Base-by-base conservation (phyloP, 75 land plant species). In the Picea sitchensis region DNA sequence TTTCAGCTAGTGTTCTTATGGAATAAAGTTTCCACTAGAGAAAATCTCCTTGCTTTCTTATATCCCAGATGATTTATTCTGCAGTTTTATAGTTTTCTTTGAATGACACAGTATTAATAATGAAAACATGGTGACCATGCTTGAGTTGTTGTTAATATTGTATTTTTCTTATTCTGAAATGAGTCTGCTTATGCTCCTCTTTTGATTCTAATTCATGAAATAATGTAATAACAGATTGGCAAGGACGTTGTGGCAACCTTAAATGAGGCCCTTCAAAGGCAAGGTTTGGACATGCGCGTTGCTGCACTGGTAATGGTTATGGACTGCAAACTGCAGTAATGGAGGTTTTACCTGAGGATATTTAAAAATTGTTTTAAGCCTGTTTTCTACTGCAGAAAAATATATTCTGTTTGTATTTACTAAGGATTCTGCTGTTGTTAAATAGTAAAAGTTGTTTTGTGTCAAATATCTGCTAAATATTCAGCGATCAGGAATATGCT, bases 241-340 rank as follows among this genome's bases (percentile, higher is more conserved):
- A 84, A 83, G 83, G 94, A 95, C 79, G 90, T 95, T 59, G 96
- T 92, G 14, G 76, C 77, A 59, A 87, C 87, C 75, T 73, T 95
- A 80, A 90, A 91, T 58, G 84, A 76, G 31, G 92, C 98, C 58
- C 83, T 95, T 84, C 67, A 87, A 78, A 82, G 87, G 61, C 81
- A 86, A 73, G 94, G 94, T 8, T 74, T 92, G 65, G 94, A 94
- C 54, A 92, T 95, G 91, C 81, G 89, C n/a, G 98, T 94, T 71
- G 59, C 88, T 14, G 98, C 93, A 65, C 76, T 95, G 87, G 98
- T 95, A 85, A 80, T 12, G 31, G 21, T 56, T 57, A 56, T 30
- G 6, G 7, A 62, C 23, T 62, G 20, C 64, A 20, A 75, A 75
- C 54, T n/a, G 8, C 20, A 71, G 44, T 41, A 47, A n/a, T 71